Evolutionary conservation across 2,329 filamentous ascomycete species (phyloP), one percentile per base, ranked within the genome.

Genomic region (Cylindrodendrum hubeiense): DNA sequence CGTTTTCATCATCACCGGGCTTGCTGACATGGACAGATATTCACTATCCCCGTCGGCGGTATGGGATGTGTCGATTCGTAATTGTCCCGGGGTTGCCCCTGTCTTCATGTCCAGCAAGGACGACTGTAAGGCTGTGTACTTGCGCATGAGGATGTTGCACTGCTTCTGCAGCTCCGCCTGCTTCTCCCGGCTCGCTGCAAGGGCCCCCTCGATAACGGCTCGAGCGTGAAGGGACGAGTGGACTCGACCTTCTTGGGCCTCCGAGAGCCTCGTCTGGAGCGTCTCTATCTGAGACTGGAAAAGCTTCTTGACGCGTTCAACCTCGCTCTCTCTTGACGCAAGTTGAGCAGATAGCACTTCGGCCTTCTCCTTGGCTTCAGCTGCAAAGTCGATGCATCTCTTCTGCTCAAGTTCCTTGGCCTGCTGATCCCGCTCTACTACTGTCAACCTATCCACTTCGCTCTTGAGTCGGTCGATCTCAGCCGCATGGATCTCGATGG

Each of bases 331-430:
- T 21, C 80, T 80, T 6, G 83, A 85, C 44, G 76, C 79, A 66
- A 94, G 79, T 68, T 89, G 85, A 80, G 90, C 81, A 50, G 84
- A 83, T 22, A 92, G 81, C 58, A 86, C 81, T 68, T 90, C 85
- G 7, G 90, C 84, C 54, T 88, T 85, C 60, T 84, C 87, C 39
- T 89, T 84, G 13, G 90, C 84, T 30, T 87, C 82, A 17, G 87
- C 85, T 2, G 89, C 87, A 28, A 87, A 84, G n/a, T 86, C 84
- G 50, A 87, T 83, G 1, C 87, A 85, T 21, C 80, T 79, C 58
- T 90, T 84, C 43, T 88, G 84, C 64, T 90, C 87, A 34, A 86
- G 81, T 71, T 93, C 89, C 47, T 86, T 86, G 44, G 88, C 87
- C 73, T 93, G 90, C 59, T 87, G 87, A 50, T 89, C 86, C 3